These are phyloP conservation scores for Mortierella sp. DNA, from an alignment of 371 early-diverging fungal species.

Conservation along the genomic window DNA sequence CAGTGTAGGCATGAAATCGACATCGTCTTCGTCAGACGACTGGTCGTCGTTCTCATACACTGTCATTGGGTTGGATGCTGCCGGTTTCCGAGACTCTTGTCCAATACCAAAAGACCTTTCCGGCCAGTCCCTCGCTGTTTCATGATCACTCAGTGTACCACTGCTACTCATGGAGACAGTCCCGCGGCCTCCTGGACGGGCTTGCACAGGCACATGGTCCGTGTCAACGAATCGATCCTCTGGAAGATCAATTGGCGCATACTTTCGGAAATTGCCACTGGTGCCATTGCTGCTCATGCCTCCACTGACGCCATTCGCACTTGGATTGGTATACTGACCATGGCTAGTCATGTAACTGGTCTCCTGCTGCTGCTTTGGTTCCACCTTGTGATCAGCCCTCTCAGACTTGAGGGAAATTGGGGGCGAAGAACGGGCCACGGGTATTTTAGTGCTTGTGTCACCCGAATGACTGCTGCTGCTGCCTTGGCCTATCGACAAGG, in stretches of 20 bases:
- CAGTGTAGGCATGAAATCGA: conserved; percentile 26
- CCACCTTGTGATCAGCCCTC: conserved; percentile 15
- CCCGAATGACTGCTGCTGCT: conserved; percentile 11
- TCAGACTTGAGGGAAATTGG: conserved; percentile 8
- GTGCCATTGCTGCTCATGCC: conserved; percentile 2
- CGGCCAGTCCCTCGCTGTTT: background rate
- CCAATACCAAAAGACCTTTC: too few species aligned
- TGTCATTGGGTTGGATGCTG: background rate
- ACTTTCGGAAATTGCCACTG: background rate
- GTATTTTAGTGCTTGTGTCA: conserved; percentile 15
- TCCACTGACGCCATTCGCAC: conserved; percentile 1
- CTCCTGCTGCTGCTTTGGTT: conserved; percentile 1
- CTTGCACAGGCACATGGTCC: conserved; percentile 4
- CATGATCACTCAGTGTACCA: background rate
- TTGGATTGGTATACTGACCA: background rate
- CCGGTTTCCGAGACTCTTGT: background rate
- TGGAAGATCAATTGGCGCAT: background rate
- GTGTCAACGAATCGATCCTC: conserved; percentile 7
- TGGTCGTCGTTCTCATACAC: too few species aligned
- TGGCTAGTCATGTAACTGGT: background rate
- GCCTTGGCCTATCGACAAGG: background rate
- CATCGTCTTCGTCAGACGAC: too few species aligned
- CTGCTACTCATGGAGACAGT: background rate
- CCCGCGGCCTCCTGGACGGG: conserved; percentile 14
- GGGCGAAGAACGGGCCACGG: conserved; percentile 14